Evolutionary conservation across 768 basidiomycete genomes (phyloP).

Genomic region (Tephrocybe sp.): DNA sequence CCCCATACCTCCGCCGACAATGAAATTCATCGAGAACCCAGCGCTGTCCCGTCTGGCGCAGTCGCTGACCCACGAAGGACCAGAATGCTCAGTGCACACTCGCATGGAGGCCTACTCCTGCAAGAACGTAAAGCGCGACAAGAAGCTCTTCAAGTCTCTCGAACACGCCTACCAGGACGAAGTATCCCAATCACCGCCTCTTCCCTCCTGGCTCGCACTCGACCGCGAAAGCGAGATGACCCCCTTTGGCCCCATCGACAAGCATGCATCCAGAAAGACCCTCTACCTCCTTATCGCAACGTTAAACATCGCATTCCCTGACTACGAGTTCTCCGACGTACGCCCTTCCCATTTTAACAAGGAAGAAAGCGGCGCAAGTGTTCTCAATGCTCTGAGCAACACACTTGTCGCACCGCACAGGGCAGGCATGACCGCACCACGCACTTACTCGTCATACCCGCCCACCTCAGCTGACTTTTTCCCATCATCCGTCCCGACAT

Average conservation of each 20-base stretch:
- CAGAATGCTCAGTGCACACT: constrained; percentile 86
- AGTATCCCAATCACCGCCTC: constrained; percentile 77
- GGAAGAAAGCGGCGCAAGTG: constrained; percentile 74
- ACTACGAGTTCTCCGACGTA: constrained; percentile 95
- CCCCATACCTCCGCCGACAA: constrained; percentile 29
- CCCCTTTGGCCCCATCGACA: constrained; percentile 89
- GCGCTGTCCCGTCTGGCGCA: constrained; percentile 73
- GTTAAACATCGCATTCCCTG: constrained; percentile 95
- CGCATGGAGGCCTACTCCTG: constrained; percentile 96
- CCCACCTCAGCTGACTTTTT: constrained; percentile 70
- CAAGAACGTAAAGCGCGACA: constrained; percentile 96
- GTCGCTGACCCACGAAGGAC: constrained; percentile 80
- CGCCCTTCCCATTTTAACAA: constrained; percentile 87
- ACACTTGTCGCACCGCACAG: constrained; percentile 75
- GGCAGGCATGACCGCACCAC: constrained; percentile 63
- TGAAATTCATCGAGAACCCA: constrained; percentile 92
- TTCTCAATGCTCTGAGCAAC: constrained; percentile 82
- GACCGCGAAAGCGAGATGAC: constrained; percentile 73
- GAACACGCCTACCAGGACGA: constrained; percentile 85
- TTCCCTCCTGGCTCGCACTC: constrained; percentile 74
- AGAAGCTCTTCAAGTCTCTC: constrained; percentile 91
- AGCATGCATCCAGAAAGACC: constrained; percentile 82
- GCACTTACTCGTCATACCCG: constrained; percentile 86
- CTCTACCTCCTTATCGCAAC: constrained; percentile 95
- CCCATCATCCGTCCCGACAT: constrained; percentile 70